Base-by-base conservation (phyloP, 2,329 filamentous ascomycete species). In the Calonectria pseudoreteaudii region DNA sequence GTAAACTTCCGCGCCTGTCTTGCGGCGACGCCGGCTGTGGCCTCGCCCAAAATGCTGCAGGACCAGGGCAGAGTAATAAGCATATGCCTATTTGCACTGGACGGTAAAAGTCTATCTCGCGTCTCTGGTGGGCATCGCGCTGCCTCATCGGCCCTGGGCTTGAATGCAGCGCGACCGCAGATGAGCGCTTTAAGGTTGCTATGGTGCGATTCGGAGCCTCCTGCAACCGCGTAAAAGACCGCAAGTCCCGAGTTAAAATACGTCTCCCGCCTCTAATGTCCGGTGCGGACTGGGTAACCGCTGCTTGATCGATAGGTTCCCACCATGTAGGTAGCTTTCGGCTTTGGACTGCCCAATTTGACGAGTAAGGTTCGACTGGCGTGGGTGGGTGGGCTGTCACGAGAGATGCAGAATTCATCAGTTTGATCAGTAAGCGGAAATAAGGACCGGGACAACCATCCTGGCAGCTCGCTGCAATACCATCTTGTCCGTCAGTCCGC, bases 361-460 rank as follows among this genome's bases (percentile, higher is more conserved):
- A 18, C 30, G 34, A 38, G n/a, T 36, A 36, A 38, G 38, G 56
- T 28, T 28, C 11, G 23, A 10, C 23, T 13, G 23, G 34, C 14
- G n/a, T 16, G n/a, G 56, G 56, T 28, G 34, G 13, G 34, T 18
- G 34, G 13, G 34, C 10, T 28, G 23, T 36, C 34, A 26, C 16
- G 56, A 23, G 34, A 41, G n/a, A 16, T 11, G 8, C 13, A 6
- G 41, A 41, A 38, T 41, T 47, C 44, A 47, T 47, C 44, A 41
- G 8, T 26, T 62, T 62, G 56, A 62, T 62, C 56, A 62, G 56
- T 62, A 36, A 62, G 56, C 56, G 34, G 56, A 30, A 28, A 62
- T 16, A 41, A 36, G 36, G 36, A 10, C 1, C 38, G 28, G 41
- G 34, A 28, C 8, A 26, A 38, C 13, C 23, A 60, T 38, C 16